phyloP scores from a whole-genome alignment of 345 rosid species.

The Brassica rapa region DNA sequence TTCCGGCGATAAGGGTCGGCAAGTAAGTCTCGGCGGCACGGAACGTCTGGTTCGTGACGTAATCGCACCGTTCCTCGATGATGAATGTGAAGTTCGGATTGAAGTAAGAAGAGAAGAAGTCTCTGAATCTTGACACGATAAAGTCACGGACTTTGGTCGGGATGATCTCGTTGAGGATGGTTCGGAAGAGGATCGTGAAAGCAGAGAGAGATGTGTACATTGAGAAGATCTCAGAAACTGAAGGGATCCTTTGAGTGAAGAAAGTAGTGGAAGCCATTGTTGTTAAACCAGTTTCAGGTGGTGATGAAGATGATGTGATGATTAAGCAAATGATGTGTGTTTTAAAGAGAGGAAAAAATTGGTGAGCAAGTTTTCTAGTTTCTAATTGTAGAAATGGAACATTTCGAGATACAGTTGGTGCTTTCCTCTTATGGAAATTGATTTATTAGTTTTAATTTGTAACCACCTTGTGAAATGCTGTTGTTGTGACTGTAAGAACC shows the following conservation, averaged over 20 bases:
- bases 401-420: background rate
- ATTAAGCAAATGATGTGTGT: background rate
- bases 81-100: constrained; percentile 25
- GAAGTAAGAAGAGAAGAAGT: constrained; percentile 14
- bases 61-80: constrained; percentile 23
- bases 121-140: constrained; percentile 7
- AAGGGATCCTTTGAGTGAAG: constrained; percentile 17
- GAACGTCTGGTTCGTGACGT: constrained; percentile 22
- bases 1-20: constrained; percentile 26
- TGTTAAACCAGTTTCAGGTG: background rate
- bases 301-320: background rate
- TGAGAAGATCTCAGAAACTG: constrained; percentile 18
- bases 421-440: constrained; percentile 8
- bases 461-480: background rate
- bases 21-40: constrained; percentile 28
- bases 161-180: constrained; percentile 24
- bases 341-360: background rate
- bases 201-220: constrained; percentile 35
- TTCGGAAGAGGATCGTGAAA: constrained; percentile 19
- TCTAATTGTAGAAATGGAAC: background rate
- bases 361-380: constrained; percentile 8
- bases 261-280: constrained; percentile 27
- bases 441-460: background rate
- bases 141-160: constrained; percentile 11
- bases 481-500: background rate